phyloP scores from a whole-genome alignment of 139 green algal genomes.

The Micractinium sp. region DNA sequence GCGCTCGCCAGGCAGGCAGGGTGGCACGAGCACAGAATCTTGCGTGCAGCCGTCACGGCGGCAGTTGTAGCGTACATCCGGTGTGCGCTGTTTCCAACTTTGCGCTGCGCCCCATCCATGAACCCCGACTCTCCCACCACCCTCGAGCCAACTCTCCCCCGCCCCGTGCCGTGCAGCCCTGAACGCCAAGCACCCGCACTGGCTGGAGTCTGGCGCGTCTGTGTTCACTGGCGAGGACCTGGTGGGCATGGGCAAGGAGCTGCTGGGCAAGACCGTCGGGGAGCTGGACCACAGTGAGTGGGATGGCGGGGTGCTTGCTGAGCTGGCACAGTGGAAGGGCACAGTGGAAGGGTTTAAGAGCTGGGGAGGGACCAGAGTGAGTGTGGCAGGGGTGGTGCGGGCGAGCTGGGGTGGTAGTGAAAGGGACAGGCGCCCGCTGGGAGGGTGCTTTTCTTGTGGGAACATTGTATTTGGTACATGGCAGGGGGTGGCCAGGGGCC shows the following conservation, averaged over 20 bases:
- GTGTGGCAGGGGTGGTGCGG: too few species aligned
- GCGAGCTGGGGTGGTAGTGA: too few species aligned
- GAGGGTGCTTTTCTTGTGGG: too few species aligned
- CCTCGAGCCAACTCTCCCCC: background rate
- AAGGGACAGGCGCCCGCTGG: too few species aligned
- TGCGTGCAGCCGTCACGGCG: too few species aligned
- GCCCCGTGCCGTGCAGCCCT: conserved; percentile 33
- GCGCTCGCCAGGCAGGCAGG: too few species aligned
- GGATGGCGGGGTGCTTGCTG: background rate
- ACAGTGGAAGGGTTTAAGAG: background rate
- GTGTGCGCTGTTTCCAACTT: too few species aligned
- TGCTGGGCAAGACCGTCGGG: conserved; percentile 14
- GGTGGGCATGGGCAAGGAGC: background rate
- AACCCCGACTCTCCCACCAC: background rate
- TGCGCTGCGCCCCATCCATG: too few species aligned
- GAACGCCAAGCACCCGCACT: conserved; percentile 46
- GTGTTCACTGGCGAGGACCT: conserved; percentile 14
- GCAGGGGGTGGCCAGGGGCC: too few species aligned
- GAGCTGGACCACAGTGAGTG: conserved; percentile 27
- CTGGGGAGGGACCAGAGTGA: background rate
- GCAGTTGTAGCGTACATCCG: too few species aligned
- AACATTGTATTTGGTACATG: too few species aligned
- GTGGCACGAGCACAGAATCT: too few species aligned
- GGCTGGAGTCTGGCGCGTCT: background rate
- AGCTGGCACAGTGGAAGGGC: background rate